A percentile compares a stretch with the other conserved stretches of the same genome.
Evolutionary conservation across 306 rosid species (phyloP).

Genomic region (Cajanus cajan): DNA sequence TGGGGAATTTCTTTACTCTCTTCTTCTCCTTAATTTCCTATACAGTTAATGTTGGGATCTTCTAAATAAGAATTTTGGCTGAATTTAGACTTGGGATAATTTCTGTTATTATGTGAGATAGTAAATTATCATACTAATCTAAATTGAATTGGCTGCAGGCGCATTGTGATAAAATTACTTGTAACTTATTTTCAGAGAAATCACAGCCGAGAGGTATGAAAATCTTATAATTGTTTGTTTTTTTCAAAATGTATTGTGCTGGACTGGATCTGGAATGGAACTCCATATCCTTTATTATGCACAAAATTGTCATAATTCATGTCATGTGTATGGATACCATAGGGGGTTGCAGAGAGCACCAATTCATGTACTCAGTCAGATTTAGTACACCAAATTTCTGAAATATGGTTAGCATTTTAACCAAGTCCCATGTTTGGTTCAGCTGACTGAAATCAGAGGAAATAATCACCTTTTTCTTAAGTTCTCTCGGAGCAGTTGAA

Average conservation of each 20-base stretch:
- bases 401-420: conserved; percentile 2
- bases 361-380: not conserved
- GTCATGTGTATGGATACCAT: not conserved
- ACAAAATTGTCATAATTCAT: not conserved
- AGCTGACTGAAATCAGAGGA: not conserved
- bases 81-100: not conserved
- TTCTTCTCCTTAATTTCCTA: not conserved
- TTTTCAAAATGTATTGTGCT: not conserved
- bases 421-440: not conserved
- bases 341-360: not conserved
- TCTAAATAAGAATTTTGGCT: not conserved
- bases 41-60: not conserved
- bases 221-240: not conserved
- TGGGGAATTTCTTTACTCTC: not conserved
- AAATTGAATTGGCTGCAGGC: conserved; percentile 52
- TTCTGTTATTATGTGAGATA: not conserved
- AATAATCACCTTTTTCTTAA: not conserved
- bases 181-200: conserved; percentile 80
- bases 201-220: conserved; percentile 79
- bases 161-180: conserved; percentile 79
- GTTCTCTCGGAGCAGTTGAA: not conserved
- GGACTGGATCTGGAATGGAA: not conserved
- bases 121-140: conserved; percentile 15
- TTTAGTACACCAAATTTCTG: conserved; percentile 4
- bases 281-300: not conserved